Evolutionary conservation across 768 basidiomycete genomes (phyloP).

Genomic region (Serpula lacrymans): DNA sequence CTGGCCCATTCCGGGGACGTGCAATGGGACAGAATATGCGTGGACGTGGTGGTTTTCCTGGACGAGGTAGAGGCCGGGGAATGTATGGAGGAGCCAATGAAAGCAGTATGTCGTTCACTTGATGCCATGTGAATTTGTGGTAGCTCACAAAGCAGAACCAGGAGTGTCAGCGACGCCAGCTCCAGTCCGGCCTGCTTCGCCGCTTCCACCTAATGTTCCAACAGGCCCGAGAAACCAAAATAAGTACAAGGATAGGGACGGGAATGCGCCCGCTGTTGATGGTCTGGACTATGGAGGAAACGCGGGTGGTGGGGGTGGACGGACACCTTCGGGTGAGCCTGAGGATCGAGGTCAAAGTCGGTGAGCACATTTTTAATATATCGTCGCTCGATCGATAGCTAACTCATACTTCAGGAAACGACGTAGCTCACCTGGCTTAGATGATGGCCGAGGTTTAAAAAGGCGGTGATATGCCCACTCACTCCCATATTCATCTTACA

Average conservation of each 20-base stretch:
- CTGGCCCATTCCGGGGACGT: slow-evolving; percentile 38
- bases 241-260: slow-evolving; percentile 87
- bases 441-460: slow-evolving; percentile 67
- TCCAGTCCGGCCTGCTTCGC: slow-evolving; percentile 76
- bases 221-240: slow-evolving; percentile 87
- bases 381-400: slow-evolving; percentile 3
- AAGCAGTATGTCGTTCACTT: slow-evolving; percentile 29
- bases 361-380: slow-evolving; percentile 30
- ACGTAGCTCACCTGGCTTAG: slow-evolving; percentile 66
- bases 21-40: slow-evolving; percentile 41
- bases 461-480: slow-evolving; percentile 56
- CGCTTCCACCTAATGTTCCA: slow-evolving; percentile 82
- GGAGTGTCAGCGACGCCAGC: slow-evolving; percentile 36
- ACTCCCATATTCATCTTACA: no score
- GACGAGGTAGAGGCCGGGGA: slow-evolving; percentile 36
- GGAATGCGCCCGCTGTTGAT: slow-evolving; percentile 80
- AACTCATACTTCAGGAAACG: slow-evolving; percentile 51
- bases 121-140: background rate
- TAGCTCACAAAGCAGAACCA: slow-evolving; percentile 6
- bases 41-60: slow-evolving; percentile 40
- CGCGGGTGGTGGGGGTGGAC: slow-evolving; percentile 37
- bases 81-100: slow-evolving; percentile 37
- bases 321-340: slow-evolving; percentile 64
- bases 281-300: slow-evolving; percentile 84
- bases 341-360: slow-evolving; percentile 63